Conservation (phyloP, 495 filamentous ascomycete species). For the Neurospora africana region DNA sequence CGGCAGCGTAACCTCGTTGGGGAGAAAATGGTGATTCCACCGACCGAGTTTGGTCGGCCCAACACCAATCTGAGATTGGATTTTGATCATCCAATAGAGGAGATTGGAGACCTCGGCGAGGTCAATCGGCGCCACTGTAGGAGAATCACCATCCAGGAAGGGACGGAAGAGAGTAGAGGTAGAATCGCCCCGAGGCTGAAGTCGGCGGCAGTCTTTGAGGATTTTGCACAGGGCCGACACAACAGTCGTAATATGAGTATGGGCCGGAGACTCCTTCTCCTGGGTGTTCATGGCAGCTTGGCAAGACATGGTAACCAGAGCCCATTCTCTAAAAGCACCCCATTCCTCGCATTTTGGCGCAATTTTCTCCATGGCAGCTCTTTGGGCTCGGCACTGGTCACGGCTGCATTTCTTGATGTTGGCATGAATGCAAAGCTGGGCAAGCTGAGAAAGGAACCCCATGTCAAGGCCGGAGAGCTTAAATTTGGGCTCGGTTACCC, state of each 20-base stretch:
- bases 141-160: neutral
- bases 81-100: neutral
- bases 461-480: neutral
- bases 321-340: neutral
- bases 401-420: neutral
- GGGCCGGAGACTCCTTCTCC: neutral
- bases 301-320: neutral
- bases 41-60: neutral
- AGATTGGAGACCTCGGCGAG: neutral
- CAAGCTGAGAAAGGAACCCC: neutral
- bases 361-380: neutral
- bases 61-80: constrained; percentile 1
- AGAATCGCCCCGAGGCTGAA: neutral
- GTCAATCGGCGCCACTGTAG: neutral
- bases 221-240: neutral
- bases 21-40: neutral
- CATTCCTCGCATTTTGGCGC: neutral
- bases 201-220: neutral
- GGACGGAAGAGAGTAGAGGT: neutral
- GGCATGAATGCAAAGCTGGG: neutral
- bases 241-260: neutral
- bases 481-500: neutral
- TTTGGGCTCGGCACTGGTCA: neutral
- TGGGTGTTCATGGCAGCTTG: neutral
- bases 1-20: neutral